Conservation (phyloP, 768 basidiomycete species). For the Termitomyces sp. region DNA sequence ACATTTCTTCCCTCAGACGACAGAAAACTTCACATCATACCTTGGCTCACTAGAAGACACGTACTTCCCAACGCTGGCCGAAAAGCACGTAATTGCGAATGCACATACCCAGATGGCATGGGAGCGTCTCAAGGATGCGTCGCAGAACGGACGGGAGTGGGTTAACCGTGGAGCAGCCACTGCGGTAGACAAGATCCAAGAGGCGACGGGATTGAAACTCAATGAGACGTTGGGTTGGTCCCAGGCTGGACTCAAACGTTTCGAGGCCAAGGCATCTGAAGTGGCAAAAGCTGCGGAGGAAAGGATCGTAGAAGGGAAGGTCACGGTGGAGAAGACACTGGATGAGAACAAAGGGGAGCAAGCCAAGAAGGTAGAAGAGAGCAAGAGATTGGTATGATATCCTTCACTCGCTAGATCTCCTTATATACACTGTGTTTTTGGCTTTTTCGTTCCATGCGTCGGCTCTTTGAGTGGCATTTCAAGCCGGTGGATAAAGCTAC, state of each 20-base stretch:
- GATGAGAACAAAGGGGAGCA: constrained; percentile 20
- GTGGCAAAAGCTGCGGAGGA: constrained; percentile 26
- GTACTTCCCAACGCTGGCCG: constrained; percentile 66
- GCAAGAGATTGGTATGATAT: constrained; percentile 14
- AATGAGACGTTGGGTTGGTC: constrained; percentile 53
- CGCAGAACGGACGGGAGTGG: constrained; percentile 41
- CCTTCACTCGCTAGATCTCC: not conserved
- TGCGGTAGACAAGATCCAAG: constrained; percentile 57
- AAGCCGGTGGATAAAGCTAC: too few relatives aligned
- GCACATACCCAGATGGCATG: constrained; percentile 60
- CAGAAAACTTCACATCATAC: constrained; percentile 65
- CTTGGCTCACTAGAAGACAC: constrained; percentile 64
- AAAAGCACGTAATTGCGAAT: constrained; percentile 63
- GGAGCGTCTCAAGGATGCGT: constrained; percentile 52
- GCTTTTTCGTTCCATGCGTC: not conserved
- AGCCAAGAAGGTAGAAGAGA: constrained; percentile 13
- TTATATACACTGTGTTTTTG: constrained; percentile 11
- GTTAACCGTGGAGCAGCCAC: constrained; percentile 42
- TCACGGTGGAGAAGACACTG: constrained; percentile 20
- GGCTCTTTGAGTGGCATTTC: not conserved
- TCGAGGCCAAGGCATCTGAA: constrained; percentile 22
- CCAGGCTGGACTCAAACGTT: constrained; percentile 13
- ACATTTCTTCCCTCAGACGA: constrained; percentile 87
- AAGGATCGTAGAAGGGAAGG: constrained; percentile 18
- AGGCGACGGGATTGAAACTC: constrained; percentile 71